Base-by-base conservation (phyloP, 441 rosid genomes). In the Corymbia calophylla region DNA sequence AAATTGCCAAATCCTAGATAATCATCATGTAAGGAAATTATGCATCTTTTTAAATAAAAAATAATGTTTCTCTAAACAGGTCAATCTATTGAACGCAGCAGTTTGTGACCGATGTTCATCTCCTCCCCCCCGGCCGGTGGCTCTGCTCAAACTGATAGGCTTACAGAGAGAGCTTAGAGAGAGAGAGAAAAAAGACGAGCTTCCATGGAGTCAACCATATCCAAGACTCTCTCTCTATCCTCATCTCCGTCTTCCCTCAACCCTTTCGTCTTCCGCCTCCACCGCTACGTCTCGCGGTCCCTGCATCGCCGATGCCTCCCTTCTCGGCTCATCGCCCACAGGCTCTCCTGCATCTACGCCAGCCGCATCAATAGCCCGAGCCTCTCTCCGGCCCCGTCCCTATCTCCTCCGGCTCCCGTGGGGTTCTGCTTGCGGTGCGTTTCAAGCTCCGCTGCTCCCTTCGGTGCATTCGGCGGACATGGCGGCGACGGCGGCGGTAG, bases 371-470 rank as follows among this genome's bases (percentile, higher is more conserved):
- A 16, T 88, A 9, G 82, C 9, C 31, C 54, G 44, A 23, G 14
- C 81, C 21, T 47, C 80, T 19, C 6, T 14, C 44, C 68, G 16
- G 47, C 64, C 39, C 82, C 85, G 29, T 39, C 89, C 21, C 21
- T 64, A 2, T 13, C 68, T 21, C 29, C 92, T 82, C 58, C 88
- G 15, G 86, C 92, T 55, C 58, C 87, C 8, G 85, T 91, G 39
- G 88, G 92, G 68, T 87, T 81, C 18, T 95, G 93, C 55, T 88
- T 94, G 86, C 86, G 92, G 66, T 95, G 97, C 88, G 73, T 93
- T 44, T 92, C 96, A 2, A 94, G 89, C 91, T 94, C 96, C 2
- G 92, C 96, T 27, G 92, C 94, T 7, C 94, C 93, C 13, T 94
- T 93, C 64, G 93, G 93, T 47, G 90, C 94, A n/a, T 91, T 89